These are phyloP conservation scores for Voacanga thouarsii DNA, from an alignment of 257 asterid genomes.

Conservation along the genomic window DNA sequence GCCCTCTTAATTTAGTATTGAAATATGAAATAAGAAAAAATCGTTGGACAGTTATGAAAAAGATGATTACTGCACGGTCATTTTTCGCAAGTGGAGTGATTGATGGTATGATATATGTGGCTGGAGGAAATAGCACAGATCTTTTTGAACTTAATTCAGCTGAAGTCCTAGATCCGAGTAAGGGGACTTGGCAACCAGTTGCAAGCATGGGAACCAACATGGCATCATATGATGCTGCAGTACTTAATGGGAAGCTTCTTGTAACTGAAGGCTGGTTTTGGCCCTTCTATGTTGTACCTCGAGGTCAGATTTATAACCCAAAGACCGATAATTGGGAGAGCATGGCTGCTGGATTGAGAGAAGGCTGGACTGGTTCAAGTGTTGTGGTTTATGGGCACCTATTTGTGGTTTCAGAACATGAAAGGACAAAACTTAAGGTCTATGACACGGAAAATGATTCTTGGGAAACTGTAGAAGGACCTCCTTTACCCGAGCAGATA, in stretches of 20 bases:
- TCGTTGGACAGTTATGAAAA: conserved; percentile 85
- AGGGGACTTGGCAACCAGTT: conserved; percentile 66
- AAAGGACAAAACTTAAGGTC: conserved; percentile 86
- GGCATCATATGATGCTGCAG: conserved; percentile 83
- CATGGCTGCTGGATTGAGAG: conserved; percentile 86
- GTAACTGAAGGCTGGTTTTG: conserved; percentile 99
- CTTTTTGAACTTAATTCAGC: conserved; percentile 76
- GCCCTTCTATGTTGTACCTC: conserved; percentile 89
- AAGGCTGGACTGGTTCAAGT: conserved; percentile 99
- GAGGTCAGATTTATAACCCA: conserved; percentile 92
- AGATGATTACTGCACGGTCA: conserved; percentile 84
- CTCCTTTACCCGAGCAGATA: conserved; percentile 77
- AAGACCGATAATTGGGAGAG: conserved; percentile 65
- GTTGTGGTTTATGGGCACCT: conserved; percentile 61
- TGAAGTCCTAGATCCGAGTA: conserved; percentile 66
- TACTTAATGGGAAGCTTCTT: conserved; percentile 79
- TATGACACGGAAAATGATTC: conserved; percentile 63
- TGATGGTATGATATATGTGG: conserved; percentile 80
- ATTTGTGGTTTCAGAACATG: conserved; percentile 95
- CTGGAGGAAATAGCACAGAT: conserved; percentile 85
- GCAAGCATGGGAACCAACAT: conserved; percentile 69
- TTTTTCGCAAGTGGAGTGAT: conserved; percentile 84
- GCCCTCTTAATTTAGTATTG: conserved; percentile 78
- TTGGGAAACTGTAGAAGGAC: conserved; percentile 86
- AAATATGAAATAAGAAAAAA: conserved; percentile 71